Conservation (phyloP, 164 flowering plant species). For the Pachysandra terminalis region DNA sequence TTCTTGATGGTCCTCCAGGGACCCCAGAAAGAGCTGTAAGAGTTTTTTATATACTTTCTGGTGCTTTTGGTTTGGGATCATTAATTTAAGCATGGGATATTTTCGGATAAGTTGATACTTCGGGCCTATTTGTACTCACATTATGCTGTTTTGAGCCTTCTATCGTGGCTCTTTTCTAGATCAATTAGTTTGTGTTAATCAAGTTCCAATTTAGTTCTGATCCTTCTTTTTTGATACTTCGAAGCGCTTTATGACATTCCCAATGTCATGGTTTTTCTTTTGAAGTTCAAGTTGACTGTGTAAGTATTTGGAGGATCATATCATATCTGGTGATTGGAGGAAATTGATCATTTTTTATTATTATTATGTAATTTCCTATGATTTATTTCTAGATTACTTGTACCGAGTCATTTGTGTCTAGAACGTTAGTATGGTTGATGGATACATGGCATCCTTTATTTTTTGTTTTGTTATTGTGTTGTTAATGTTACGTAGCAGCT, state of each 20-base stretch:
- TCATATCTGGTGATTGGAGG: background rate
- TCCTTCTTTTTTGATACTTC: background rate
- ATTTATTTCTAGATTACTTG: too few species aligned
- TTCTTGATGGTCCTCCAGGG: constrained; percentile 96
- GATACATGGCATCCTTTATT: background rate
- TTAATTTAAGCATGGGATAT: too few species aligned
- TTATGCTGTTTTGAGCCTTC: background rate
- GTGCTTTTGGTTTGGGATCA: too few species aligned
- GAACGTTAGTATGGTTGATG: background rate
- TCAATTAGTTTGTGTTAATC: background rate
- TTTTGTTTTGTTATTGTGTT: background rate
- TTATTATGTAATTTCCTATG: background rate
- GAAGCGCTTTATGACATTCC: background rate
- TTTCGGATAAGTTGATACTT: background rate
- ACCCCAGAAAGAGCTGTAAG: constrained; percentile 92
- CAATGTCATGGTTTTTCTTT: background rate
- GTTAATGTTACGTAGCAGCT: background rate
- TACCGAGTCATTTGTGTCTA: too few species aligned
- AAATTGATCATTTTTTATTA: background rate
- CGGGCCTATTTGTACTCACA: background rate
- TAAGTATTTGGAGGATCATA: background rate
- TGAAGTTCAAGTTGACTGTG: background rate
- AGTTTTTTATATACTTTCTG: too few species aligned
- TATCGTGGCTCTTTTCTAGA: background rate
- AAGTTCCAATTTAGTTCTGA: background rate